A percentile compares a stretch with the other conserved stretches of the same genome.
Evolutionary conservation across 805 yeast species (phyloP).

Genomic region (Pichia rugopelliculosa): DNA sequence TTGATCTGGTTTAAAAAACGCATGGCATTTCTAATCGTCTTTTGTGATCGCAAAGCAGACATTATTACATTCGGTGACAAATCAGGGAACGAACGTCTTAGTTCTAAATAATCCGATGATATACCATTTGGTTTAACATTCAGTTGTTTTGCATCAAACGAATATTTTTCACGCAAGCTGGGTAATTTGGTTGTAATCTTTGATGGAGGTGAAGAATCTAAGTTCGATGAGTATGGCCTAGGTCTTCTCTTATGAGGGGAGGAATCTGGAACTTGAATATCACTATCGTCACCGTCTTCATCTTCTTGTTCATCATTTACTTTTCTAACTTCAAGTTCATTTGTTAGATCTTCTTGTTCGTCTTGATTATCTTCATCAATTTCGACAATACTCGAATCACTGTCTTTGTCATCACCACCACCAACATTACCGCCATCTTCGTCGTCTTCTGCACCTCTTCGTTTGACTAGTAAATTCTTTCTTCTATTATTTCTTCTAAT

Average conservation of each 20-base stretch:
- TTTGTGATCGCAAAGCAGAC: constrained; percentile 25
- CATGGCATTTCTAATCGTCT: constrained; percentile 28
- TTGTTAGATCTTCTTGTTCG: neutral
- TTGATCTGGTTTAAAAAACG: constrained; percentile 20
- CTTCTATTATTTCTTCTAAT: neutral
- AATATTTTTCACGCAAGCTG: constrained; percentile 35
- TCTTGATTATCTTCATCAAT: neutral
- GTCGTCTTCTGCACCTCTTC: neutral
- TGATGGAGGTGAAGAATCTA: constrained; percentile 20
- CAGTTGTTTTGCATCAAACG: constrained; percentile 22
- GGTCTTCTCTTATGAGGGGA: constrained; percentile 29
- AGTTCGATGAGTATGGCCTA: constrained; percentile 9
- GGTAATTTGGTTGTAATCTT: constrained; percentile 22
- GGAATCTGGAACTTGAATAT: constrained; percentile 44
- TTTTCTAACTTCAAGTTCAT: neutral
- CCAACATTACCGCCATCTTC: neutral
- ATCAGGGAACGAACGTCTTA: constrained; percentile 29
- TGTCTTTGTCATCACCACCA: neutral
- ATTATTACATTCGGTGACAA: constrained; percentile 25
- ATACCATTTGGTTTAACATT: neutral
- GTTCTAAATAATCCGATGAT: constrained; percentile 21
- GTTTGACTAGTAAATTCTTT: neutral
- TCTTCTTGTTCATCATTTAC: neutral
- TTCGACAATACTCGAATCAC: neutral
- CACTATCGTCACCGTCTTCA: constrained; percentile 13